Conservation (phyloP, 179 eudicot species). For the Amaranthus tricolor region DNA sequence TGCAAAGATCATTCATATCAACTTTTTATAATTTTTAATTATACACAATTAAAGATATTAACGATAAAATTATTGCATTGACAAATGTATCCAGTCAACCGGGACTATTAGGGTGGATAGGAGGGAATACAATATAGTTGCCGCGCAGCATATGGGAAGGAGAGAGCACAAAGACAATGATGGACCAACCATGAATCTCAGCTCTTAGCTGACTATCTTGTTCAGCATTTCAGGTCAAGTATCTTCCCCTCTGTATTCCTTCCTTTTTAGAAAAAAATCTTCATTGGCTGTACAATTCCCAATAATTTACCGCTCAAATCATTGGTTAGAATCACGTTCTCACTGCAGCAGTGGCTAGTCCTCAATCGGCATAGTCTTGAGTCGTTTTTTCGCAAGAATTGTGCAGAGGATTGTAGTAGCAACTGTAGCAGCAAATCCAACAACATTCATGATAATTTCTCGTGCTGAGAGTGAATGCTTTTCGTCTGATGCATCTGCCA, state of each 20-base stretch:
- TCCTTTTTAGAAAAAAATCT: conserved; percentile 17
- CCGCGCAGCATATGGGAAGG: conserved; percentile 2
- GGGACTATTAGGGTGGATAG: too few species aligned
- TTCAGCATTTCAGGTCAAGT: neutral
- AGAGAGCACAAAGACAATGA: neutral
- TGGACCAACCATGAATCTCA: neutral
- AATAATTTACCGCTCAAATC: conserved; percentile 1
- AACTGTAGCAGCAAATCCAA: conserved; percentile 63
- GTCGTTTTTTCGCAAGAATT: conserved; percentile 63
- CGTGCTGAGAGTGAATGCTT: conserved; percentile 52
- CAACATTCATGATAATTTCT: conserved; percentile 58
- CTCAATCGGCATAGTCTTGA: conserved; percentile 63
- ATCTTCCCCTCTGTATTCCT: neutral
- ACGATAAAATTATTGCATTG: too few species aligned
- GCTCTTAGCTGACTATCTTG: conserved; percentile 9
- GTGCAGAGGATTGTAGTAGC: conserved; percentile 64
- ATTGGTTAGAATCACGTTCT: neutral
- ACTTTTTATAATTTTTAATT: too few species aligned
- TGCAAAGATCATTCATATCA: too few species aligned
- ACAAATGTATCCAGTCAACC: too few species aligned
- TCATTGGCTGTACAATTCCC: conserved; percentile 23
- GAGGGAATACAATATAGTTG: conserved; percentile 11
- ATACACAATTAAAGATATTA: too few species aligned
- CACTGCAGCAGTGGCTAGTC: conserved; percentile 56
- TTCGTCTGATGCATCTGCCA: conserved; percentile 77